A percentile compares a stretch with the other conserved stretches of the same genome.
These are phyloP conservation scores for Entonaema liquescens DNA, from an alignment of 495 filamentous ascomycete genomes.

Conservation along the genomic window DNA sequence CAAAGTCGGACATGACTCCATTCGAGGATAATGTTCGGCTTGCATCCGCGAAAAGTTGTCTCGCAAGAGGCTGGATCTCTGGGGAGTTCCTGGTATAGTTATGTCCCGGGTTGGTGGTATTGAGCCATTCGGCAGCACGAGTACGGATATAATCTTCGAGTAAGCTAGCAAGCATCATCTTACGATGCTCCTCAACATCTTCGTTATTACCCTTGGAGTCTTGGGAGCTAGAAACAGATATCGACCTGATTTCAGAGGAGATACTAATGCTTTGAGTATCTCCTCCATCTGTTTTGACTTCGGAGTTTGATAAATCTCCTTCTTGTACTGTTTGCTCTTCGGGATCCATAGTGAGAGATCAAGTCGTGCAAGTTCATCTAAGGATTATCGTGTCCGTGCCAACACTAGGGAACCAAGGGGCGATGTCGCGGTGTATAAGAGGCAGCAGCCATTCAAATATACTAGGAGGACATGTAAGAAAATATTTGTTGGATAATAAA, in stretches of 20 bases:
- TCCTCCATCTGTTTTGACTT: conserved; percentile 10
- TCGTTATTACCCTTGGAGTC: conserved; percentile 14
- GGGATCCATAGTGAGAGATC: conserved; percentile 14
- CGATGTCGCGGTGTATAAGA: not conserved
- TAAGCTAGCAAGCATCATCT: conserved; percentile 47
- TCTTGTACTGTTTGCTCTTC: conserved; percentile 8
- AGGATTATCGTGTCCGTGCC: not conserved
- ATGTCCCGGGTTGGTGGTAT: conserved; percentile 36
- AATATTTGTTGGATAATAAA: not conserved
- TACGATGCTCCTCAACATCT: conserved; percentile 42
- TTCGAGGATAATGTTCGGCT: conserved; percentile 35
- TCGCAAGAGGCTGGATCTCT: conserved; percentile 37
- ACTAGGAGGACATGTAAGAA: not conserved
- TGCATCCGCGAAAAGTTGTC: conserved; percentile 37
- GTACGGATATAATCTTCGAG: conserved; percentile 45
- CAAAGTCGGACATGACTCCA: conserved; percentile 35
- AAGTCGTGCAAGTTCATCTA: not conserved
- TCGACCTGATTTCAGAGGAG: conserved; percentile 22
- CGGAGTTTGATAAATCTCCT: not conserved
- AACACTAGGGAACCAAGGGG: not conserved
- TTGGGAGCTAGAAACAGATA: conserved; percentile 22
- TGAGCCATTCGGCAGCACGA: conserved; percentile 44
- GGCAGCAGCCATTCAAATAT: not conserved
- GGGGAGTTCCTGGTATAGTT: conserved; percentile 41
- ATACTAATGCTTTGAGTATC: conserved; percentile 30